Evolutionary conservation across 2,329 filamentous ascomycete genomes (phyloP), one percentile per base, ranked within the genome.

Genomic region (Bipolaris zeicola): DNA sequence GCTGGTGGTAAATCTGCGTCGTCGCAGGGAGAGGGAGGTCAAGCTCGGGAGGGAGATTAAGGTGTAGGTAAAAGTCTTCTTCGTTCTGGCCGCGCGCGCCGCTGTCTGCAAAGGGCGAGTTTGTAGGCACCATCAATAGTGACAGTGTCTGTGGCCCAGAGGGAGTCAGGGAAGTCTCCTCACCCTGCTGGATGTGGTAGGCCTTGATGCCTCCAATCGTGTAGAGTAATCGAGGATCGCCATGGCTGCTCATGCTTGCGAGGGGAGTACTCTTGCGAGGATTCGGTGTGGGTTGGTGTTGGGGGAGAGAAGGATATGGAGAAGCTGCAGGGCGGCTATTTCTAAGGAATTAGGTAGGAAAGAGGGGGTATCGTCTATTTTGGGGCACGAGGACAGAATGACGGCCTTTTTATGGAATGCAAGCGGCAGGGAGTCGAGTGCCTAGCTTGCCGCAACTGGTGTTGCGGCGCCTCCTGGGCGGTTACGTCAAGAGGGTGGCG

Each of bases 1-100:
- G 92, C 78, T 98, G 92, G 76, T 96, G 92, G 79, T 96, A 98
- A 74, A 99, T 95, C 76, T 98, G 94, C 0, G 95, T 98, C 0
- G 93, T 98, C 16, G 94, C 94, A 11, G 95, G 95, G 13, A 98
- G 83, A 5, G 95, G 91, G 5, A 98, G 85, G 69, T 98, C 94
- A 67, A 99, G 87, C 81, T 97, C 94, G 18, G 94, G 94, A 13
- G 94, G 93, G 8, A 98, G 87, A 70, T 97, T 92, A 22, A 99
- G 86, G 76, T 98, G 94, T 5, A 99, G 87, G 76, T 98, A 98
- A 80, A 97, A 98, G 81, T 98, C 95, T 74, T 97, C 90, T 53
- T 83, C 81, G 56, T 81, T 82, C 63, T 85, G 82, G 43, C 83
- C 81, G 52, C 85, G 82, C 42, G 85, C 80, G 54, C 83, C 84